Evolutionary conservation across 176 grass and related monocot genomes (phyloP), one percentile per base, ranked within the genome.

Genomic region (Carex littledalei): DNA sequence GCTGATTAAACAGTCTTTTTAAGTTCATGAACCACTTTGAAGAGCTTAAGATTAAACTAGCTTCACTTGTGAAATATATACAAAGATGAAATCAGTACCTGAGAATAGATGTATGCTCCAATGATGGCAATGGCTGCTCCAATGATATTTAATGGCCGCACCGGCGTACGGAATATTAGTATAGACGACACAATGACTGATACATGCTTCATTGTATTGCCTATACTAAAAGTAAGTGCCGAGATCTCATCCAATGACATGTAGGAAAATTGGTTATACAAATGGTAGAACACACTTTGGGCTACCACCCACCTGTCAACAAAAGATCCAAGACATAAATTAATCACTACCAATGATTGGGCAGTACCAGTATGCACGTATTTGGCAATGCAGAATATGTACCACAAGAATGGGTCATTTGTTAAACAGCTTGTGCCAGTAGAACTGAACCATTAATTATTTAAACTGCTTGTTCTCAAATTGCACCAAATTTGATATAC

Each of bases 251-350:
- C 95, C 37, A 92, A 47, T 0, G 93, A 98, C 91, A 98, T 98
- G 89, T 98, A 95, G 0, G 95, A 98, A 41, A 94, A 89, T 41
- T 98, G 93, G 89, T 98, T 98, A 84, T 98, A 98, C 8, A 98
- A 65, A 84, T 98, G 93, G 89, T 94, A 98, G 91, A 98, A 94
- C 59, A 98, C 88, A 58, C 93, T 93, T 53, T 98, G 95, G 26
- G 95, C 93, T 16, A 87, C 95, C 49, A 94, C 80, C 95, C 95
- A 98, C 91, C 95, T 80, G 64, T 15, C 64, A 72, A 88, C 6
- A 76, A 8, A 89, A n/a, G 14, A 89, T 73, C 70, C n/a, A 34
- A n/a, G n/a, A 78, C 49, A 43, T 11, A 69, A 70, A n/a, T 41
- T 39, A 70, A n/a, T 70, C 67, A 11, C 37, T 41, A 70, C 60